Evolutionary conservation across 2,329 filamentous ascomycete genomes (phyloP).

Genomic region (Pyrenophora tritici-repentis): DNA sequence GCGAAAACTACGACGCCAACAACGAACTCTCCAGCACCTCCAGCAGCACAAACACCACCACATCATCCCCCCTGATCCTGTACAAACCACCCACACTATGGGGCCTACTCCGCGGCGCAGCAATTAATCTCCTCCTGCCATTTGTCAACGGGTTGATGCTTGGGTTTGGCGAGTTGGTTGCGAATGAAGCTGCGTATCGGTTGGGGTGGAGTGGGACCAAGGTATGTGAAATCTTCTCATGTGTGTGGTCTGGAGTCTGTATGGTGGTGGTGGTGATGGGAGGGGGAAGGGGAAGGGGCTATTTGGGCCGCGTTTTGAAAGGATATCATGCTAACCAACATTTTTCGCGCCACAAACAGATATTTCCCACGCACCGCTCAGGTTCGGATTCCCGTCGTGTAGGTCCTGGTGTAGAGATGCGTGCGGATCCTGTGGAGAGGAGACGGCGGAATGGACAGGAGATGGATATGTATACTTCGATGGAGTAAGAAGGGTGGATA

Average conservation of each 20-base stretch:
- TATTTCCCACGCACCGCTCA: constrained; percentile 64
- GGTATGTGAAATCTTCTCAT: constrained; percentile 66
- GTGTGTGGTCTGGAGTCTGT: no score
- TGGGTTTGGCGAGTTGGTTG: constrained; percentile 94
- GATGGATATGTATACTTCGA: constrained; percentile 68
- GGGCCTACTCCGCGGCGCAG: constrained; percentile 82
- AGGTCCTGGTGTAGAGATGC: constrained; percentile 82
- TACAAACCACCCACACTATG: constrained; percentile 89
- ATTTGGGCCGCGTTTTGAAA: no score
- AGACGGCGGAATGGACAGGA: constrained; percentile 58
- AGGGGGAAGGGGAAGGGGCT: no score
- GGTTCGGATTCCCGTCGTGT: constrained; percentile 62
- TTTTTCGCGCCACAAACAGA: constrained; percentile 52
- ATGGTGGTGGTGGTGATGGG: no score
- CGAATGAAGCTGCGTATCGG: constrained; percentile 91
- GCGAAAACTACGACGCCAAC: constrained; percentile 76
- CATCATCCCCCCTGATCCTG: constrained; percentile 73
- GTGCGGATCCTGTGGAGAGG: constrained; percentile 66
- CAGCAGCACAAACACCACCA: constrained; percentile 63
- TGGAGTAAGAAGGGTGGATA: constrained; percentile 63
- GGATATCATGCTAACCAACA: no score
- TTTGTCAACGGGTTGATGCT: constrained; percentile 99
- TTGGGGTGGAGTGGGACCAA: constrained; percentile 94
- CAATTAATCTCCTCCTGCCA: constrained; percentile 92
- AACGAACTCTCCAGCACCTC: constrained; percentile 66